phyloP scores from a whole-genome alignment of 176 grass and related monocot genomes.

The Microstegium vimineum region DNA sequence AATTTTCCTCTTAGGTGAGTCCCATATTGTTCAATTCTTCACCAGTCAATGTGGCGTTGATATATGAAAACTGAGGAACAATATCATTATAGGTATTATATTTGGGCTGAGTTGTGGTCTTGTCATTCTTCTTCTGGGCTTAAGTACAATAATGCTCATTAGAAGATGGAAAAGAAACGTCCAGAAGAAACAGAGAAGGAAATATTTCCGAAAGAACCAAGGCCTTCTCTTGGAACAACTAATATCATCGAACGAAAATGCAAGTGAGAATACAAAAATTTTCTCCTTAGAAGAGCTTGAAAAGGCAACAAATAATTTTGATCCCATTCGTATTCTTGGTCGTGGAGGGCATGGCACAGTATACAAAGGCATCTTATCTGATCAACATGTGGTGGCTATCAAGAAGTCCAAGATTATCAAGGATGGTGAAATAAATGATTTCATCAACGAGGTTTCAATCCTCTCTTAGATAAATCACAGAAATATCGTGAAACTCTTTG shows the following conservation, averaged over 20 bases:
- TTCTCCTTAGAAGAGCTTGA: neutral
- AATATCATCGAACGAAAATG: neutral
- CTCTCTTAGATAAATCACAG: neutral
- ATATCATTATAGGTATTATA: neutral
- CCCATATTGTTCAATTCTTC: neutral
- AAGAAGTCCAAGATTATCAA: neutral
- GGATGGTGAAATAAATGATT: neutral
- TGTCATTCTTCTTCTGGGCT: neutral
- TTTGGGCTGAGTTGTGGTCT: neutral
- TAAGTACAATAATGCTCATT: neutral
- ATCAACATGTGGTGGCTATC: neutral
- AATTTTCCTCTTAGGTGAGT: neutral
- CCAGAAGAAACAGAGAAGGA: neutral
- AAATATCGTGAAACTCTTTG: neutral
- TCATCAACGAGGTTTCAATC: neutral
- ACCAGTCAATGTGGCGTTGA: neutral
- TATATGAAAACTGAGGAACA: neutral
- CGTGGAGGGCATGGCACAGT: constrained; percentile 1
- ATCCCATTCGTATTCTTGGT: neutral
- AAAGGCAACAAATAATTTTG: neutral
- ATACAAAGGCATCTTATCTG: neutral
- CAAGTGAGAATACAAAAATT: neutral
- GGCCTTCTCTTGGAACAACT: neutral
- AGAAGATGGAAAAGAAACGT: neutral
- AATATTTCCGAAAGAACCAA: neutral